Evolutionary conservation across 495 filamentous ascomycete species (phyloP).

Genomic region (Neurospora tetraspora): DNA sequence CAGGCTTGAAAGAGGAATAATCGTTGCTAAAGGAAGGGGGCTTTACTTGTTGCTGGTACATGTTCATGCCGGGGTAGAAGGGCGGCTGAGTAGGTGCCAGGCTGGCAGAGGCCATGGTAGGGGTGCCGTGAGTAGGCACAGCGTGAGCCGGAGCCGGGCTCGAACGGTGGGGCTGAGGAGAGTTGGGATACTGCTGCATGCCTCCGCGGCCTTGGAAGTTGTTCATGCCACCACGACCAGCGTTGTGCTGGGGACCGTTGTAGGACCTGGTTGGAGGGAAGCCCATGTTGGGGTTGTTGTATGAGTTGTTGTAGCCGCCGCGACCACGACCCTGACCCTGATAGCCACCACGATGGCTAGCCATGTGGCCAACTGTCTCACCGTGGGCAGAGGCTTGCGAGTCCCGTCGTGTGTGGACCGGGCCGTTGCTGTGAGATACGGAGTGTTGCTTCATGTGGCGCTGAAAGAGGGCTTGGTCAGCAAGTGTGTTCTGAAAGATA

Average conservation of each 20-base stretch:
- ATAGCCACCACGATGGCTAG: slow-evolving; percentile 37
- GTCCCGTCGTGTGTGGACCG: slow-evolving; percentile 69
- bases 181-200: slow-evolving; percentile 51
- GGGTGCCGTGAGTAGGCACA: slow-evolving; percentile 50
- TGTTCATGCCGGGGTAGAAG: slow-evolving; percentile 47
- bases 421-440: slow-evolving; percentile 44
- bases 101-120: slow-evolving; percentile 54
- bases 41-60: slow-evolving; percentile 57
- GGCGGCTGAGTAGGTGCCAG: slow-evolving; percentile 49
- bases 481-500: slow-evolving; percentile 1
- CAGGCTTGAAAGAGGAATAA: slow-evolving; percentile 16
- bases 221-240: slow-evolving; percentile 58
- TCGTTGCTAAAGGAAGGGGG: slow-evolving; percentile 39
- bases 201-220: slow-evolving; percentile 50
- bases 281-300: slow-evolving; percentile 52
- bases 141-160: slow-evolving; percentile 64
- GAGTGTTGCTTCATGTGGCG: slow-evolving; percentile 46
- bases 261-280: slow-evolving; percentile 55
- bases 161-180: slow-evolving; percentile 49
- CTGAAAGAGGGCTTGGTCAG: slow-evolving; percentile 29
- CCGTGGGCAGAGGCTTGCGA: slow-evolving; percentile 73
- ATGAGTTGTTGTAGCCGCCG: slow-evolving; percentile 42
- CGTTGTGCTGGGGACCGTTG: slow-evolving; percentile 36
- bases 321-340: slow-evolving; percentile 49
- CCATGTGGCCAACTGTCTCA: slow-evolving; percentile 56